Conservation (phyloP, 345 rosid genomes). For the Pistacia atlantica region DNA sequence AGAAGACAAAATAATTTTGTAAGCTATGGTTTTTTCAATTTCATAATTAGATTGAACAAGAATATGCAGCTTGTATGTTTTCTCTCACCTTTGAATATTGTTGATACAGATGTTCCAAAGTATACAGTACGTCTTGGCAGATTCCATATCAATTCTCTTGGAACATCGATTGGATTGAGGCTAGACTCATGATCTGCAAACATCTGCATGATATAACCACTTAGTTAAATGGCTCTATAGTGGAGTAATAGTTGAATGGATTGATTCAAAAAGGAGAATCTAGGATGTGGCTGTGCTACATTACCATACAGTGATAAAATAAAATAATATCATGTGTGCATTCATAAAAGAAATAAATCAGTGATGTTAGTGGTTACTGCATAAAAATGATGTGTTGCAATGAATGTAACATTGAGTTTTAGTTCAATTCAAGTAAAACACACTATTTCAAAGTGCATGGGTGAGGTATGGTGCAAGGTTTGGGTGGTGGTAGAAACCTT, state of each 20-base stretch:
- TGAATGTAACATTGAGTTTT: too few relatives aligned
- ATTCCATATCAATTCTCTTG: slow-evolving; percentile 77
- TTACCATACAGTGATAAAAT: too few relatives aligned
- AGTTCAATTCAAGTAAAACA: background rate
- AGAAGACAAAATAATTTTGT: slow-evolving; percentile 25
- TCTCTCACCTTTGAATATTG: slow-evolving; percentile 80
- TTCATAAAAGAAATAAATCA: too few relatives aligned
- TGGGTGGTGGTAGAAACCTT: background rate
- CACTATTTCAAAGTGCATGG: slow-evolving; percentile 4
- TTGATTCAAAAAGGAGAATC: background rate
- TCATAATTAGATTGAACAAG: slow-evolving; percentile 12
- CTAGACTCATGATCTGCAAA: slow-evolving; percentile 89
- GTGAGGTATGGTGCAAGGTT: slow-evolving; percentile 5
- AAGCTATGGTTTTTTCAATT: slow-evolving; percentile 16
- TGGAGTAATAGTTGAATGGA: background rate
- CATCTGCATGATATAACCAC: slow-evolving; percentile 48
- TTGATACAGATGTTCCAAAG: slow-evolving; percentile 87
- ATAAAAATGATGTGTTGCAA: too few relatives aligned
- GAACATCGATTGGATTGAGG: slow-evolving; percentile 72
- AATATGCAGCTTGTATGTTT: background rate
- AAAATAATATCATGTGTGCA: too few relatives aligned
- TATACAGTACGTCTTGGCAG: slow-evolving; percentile 75
- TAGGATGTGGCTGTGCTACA: too few relatives aligned
- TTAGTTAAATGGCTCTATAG: background rate
- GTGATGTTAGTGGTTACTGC: too few relatives aligned